A percentile compares a stretch with the other conserved stretches of the same genome.
phyloP scores from a whole-genome alignment of 176 grass and related monocot species.

The Cenchrus americanus region DNA sequence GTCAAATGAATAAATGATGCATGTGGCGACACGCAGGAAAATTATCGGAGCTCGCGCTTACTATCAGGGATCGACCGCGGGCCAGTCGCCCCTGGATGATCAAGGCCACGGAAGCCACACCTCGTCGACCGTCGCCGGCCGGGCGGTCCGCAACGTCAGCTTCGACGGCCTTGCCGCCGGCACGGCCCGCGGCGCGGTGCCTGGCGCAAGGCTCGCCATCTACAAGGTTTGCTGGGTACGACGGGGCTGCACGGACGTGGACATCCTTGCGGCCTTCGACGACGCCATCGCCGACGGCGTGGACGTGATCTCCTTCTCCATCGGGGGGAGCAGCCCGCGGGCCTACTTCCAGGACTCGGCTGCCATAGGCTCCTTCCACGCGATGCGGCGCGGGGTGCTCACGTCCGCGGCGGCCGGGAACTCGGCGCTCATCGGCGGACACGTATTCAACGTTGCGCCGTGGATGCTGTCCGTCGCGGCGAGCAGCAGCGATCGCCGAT shows the following conservation, averaged over 20 bases:
- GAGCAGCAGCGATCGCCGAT: constrained; percentile 41
- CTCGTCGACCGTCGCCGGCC: not conserved
- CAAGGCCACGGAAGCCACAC: not conserved
- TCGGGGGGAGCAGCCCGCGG: not conserved
- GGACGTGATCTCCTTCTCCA: constrained; percentile 31
- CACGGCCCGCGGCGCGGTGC: not conserved
- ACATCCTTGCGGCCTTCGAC: not conserved
- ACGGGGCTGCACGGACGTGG: rapidly evolving
- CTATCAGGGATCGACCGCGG: not conserved
- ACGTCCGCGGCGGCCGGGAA: not conserved
- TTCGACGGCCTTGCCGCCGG: not conserved
- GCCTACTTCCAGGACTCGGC: not conserved
- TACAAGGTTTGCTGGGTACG: constrained; percentile 38
- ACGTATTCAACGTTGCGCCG: constrained; percentile 38
- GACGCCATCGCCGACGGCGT: constrained; percentile 26
- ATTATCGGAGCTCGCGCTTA: constrained; percentile 20
- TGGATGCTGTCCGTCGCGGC: constrained; percentile 43
- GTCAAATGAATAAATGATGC: no score
- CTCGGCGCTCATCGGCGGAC: not conserved
- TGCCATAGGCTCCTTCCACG: constrained; percentile 8
- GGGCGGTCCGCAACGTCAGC: not conserved
- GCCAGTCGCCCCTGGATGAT: not conserved
- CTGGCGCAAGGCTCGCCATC: constrained; percentile 18
- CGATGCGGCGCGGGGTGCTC: not conserved
- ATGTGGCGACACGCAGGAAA: not conserved